Conservation (phyloP, 768 basidiomycete genomes). For the Amanita pallidorosea region DNA sequence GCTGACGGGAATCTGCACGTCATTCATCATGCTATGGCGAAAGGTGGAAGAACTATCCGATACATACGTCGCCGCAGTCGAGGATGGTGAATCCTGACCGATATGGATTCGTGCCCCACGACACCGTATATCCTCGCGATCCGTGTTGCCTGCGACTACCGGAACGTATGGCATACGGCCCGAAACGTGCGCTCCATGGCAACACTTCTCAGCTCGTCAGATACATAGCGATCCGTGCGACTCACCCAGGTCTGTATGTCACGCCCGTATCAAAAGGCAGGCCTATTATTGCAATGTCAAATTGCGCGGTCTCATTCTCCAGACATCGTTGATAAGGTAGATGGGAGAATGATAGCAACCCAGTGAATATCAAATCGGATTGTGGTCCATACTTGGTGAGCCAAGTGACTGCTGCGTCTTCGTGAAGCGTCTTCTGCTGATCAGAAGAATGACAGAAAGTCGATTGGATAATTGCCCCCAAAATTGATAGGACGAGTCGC, state of each 20-base stretch:
- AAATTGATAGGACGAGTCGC: too few relatives aligned
- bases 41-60: constrained; percentile 5
- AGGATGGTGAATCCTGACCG: constrained; percentile 44
- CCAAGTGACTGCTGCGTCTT: constrained; percentile 27
- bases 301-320: constrained; percentile 32
- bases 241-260: constrained; percentile 43
- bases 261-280: constrained; percentile 72
- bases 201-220: too few relatives aligned
- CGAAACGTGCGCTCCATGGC: constrained; percentile 64
- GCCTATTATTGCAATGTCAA: constrained; percentile 12
- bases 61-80: constrained; percentile 75
- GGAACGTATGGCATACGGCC: constrained; percentile 75
- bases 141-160: constrained; percentile 62
- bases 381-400: constrained; percentile 53
- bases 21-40: neutral
- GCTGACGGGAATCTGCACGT: constrained; percentile 54
- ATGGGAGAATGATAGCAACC: constrained; percentile 48
- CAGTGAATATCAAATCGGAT: too few relatives aligned
- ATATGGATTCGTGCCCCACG: constrained; percentile 68
- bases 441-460: too few relatives aligned
- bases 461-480: too few relatives aligned
- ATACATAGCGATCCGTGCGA: constrained; percentile 4
- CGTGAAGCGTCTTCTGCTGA: too few relatives aligned
- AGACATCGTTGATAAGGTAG: constrained; percentile 65
- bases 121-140: constrained; percentile 49